A percentile compares a stretch with the other conserved stretches of the same genome.
Evolutionary conservation across 2,329 filamentous ascomycete species (phyloP).

Genomic region (Amauroascus niger): DNA sequence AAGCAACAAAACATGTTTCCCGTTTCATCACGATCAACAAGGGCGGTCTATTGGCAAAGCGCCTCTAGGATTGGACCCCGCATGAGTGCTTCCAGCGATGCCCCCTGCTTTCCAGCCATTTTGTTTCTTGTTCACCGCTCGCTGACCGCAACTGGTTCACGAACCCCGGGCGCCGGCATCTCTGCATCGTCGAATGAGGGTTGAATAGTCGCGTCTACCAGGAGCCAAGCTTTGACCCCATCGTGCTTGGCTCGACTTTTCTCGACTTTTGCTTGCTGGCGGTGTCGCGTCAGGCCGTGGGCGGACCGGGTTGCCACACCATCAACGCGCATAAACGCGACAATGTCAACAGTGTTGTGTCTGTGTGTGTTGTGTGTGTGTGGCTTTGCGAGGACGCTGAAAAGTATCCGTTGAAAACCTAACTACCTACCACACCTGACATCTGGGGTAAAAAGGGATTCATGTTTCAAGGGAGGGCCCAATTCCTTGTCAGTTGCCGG

Average conservation of each 20-base stretch:
- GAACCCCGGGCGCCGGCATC: not conserved
- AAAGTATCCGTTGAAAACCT: too few relatives aligned
- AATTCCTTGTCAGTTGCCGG: not conserved
- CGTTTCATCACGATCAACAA: conserved; percentile 1
- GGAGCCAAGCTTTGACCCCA: not conserved
- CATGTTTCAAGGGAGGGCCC: not conserved
- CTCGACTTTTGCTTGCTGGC: not conserved
- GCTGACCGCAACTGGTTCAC: conserved; percentile 4
- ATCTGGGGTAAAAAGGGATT: not conserved
- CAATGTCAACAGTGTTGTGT: not conserved
- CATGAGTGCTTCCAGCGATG: conserved; percentile 3
- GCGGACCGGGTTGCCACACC: not conserved
- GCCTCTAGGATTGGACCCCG: not conserved
- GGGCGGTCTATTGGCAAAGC: not conserved
- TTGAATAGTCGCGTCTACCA: not conserved
- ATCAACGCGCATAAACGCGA: conserved; percentile 11
- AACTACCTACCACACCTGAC: not conserved
- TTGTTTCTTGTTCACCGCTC: conserved; percentile 7
- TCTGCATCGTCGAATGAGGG: conserved; percentile 1
- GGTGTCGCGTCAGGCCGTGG: not conserved
- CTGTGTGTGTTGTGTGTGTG: not conserved
- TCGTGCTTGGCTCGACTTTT: not conserved
- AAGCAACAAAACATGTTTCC: conserved; percentile 2
- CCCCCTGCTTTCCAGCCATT: not conserved
- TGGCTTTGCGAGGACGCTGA: not conserved